phyloP scores from a whole-genome alignment of 768 basidiomycete species.

The Leccinum obscurum region DNA sequence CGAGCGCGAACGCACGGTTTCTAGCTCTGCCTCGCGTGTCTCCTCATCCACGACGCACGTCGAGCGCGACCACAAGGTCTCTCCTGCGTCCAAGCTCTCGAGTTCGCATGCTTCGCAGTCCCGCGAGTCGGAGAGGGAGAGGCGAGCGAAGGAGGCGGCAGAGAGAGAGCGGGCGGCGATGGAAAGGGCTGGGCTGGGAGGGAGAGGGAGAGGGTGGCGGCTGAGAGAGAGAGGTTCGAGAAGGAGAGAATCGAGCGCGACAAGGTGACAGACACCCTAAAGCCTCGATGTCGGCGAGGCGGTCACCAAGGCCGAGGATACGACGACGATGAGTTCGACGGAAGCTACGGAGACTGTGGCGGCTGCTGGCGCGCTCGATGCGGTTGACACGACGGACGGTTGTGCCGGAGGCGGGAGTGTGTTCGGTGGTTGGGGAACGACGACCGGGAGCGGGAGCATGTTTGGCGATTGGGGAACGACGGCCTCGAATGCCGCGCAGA shows the following conservation, averaged over 20 bases:
- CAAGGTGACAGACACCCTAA: constrained; percentile 9
- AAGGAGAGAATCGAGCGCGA: constrained; percentile 2
- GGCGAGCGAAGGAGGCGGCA: constrained; percentile 21
- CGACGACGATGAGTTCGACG: no score
- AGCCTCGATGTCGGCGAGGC: background rate
- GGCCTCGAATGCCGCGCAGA: no score
- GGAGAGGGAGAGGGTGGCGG: constrained; percentile 17
- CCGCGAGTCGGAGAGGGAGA: constrained; percentile 28
- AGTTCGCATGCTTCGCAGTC: constrained; percentile 31
- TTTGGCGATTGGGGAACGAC: no score
- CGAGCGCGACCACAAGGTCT: constrained; percentile 29
- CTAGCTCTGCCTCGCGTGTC: constrained; percentile 27
- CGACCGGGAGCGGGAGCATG: no score
- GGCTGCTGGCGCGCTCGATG: no score
- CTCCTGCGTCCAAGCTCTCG: constrained; percentile 34
- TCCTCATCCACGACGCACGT: constrained; percentile 22
- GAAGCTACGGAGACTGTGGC: no score
- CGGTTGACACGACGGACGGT: no score
- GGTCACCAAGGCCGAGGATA: background rate
- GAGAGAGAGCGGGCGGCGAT: constrained; percentile 18
- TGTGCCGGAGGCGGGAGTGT: no score
- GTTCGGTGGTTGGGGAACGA: no score
- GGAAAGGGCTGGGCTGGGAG: constrained; percentile 11
- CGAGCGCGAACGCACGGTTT: constrained; percentile 26
- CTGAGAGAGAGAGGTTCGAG: constrained; percentile 14